Evolutionary conservation across 305 asterid genomes (phyloP).

Genomic region (Fraxinus xanthoxyloides): DNA sequence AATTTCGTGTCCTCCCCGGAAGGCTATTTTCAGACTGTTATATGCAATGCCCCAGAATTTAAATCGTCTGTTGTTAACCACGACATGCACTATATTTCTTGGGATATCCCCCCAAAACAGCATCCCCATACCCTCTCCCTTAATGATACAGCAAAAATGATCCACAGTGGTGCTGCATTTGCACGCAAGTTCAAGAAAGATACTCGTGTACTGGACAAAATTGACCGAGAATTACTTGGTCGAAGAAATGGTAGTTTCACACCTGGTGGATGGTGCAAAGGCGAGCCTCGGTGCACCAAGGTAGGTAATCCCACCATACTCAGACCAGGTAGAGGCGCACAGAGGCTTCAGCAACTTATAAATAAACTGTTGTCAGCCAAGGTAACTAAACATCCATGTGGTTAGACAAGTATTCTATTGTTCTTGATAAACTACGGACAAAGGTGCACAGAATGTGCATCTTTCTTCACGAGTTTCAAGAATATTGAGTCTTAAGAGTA

Average conservation of each 20-base stretch:
- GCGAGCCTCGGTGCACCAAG: slow-evolving; percentile 61
- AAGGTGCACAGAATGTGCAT: slow-evolving; percentile 9
- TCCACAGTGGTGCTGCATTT: slow-evolving; percentile 73
- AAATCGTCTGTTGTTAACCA: slow-evolving; percentile 74
- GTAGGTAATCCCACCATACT: slow-evolving; percentile 55
- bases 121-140: slow-evolving; percentile 70
- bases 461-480: slow-evolving; percentile 22
- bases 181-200: slow-evolving; percentile 80
- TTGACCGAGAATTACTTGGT: slow-evolving; percentile 58
- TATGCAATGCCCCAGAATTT: slow-evolving; percentile 78
- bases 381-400: slow-evolving; percentile 50
- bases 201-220: slow-evolving; percentile 53
- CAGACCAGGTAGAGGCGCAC: slow-evolving; percentile 72
- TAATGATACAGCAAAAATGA: slow-evolving; percentile 63
- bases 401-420: slow-evolving; percentile 31
- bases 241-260: slow-evolving; percentile 67
- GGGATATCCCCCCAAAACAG: slow-evolving; percentile 89
- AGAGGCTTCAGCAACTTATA: slow-evolving; percentile 61
- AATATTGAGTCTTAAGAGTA: slow-evolving; percentile 18
- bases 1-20: slow-evolving; percentile 92
- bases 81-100: slow-evolving; percentile 88
- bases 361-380: slow-evolving; percentile 40
- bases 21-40: slow-evolving; percentile 87
- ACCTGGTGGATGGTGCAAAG: slow-evolving; percentile 91
- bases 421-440: slow-evolving; percentile 23